Evolutionary conservation across 164 flowering plant genomes (phyloP).

Genomic region (Kalanchoe fedtschenkoi): DNA sequence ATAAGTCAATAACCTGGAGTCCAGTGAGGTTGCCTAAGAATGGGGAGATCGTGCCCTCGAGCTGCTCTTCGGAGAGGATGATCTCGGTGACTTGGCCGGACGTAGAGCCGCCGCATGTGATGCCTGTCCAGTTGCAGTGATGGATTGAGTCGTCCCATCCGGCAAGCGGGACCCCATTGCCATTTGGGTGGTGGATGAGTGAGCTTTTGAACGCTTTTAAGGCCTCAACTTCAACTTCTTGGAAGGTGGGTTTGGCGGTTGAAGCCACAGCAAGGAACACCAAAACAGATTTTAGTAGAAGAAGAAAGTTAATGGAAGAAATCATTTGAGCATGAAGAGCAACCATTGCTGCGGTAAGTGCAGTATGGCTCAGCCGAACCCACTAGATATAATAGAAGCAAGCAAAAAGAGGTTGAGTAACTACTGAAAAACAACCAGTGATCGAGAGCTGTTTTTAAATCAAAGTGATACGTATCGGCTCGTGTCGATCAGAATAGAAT

Average conservation of each 20-base stretch:
- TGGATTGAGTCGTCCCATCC: slow-evolving; percentile 39
- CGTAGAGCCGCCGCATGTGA: slow-evolving; percentile 35
- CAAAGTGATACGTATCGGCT: too few species aligned
- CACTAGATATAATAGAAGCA: not conserved
- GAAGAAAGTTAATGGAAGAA: not conserved
- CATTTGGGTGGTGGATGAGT: slow-evolving; percentile 44
- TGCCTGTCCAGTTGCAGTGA: slow-evolving; percentile 80
- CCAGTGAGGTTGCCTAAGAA: slow-evolving; percentile 49
- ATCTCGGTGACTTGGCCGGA: slow-evolving; percentile 33
- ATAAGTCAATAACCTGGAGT: slow-evolving; percentile 60
- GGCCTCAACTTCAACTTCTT: slow-evolving; percentile 39
- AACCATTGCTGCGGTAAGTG: not conserved
- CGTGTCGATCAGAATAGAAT: too few species aligned
- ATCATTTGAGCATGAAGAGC: not conserved
- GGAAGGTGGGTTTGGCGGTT: slow-evolving; percentile 15
- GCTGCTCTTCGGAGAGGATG: slow-evolving; percentile 28
- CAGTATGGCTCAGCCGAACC: not conserved
- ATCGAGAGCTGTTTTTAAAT: too few species aligned
- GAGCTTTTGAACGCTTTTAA: slow-evolving; percentile 48
- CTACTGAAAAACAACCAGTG: too few species aligned
- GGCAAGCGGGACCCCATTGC: slow-evolving; percentile 27
- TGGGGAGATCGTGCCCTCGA: slow-evolving; percentile 48
- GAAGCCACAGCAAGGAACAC: slow-evolving; percentile 4
- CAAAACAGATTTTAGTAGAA: not conserved
- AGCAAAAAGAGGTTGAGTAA: not conserved